Base-by-base conservation (phyloP, 2,329 filamentous ascomycete species). In the Arthrobotrys megalospora region DNA sequence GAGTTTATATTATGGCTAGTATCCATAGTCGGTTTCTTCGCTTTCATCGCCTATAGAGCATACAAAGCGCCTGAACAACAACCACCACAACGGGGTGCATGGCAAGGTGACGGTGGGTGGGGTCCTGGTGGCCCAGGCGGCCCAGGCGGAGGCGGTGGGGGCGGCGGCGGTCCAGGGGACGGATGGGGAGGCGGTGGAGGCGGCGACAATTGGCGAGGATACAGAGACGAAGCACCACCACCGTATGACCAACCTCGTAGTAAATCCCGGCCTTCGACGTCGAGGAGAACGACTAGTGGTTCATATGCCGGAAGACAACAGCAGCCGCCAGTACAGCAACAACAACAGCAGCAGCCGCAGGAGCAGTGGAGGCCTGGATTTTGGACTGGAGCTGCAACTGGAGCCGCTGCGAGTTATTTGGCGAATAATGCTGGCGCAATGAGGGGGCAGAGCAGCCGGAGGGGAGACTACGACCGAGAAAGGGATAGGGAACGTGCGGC, bases 321-420 rank as follows among this genome's bases (percentile, higher is more conserved):
- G 28, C 58, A 55, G 52, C 66, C 60, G 10, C 43, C 24, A 28
- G 24, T 28, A 19, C 45, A 50, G 10, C 16, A 21, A 21, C 48
- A 34, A 10, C 55, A 63, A 38, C 43, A 19, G 12, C 70, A 60
- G 45, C 67, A 58, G 14, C 34, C 21, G n/a, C 73, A 66, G 19
- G 76, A 72, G 32, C 62, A 69, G 12, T 79, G 68, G 68, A 62
- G 68, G 36, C 76, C 76, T 10, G 76, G 76, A n/a, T 79, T 79
- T 50, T 79, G 76, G 76, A 68, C 76, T 6, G 76, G 76, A 7
- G 76, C 76, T 0, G 76, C 76, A n/a, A 69, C 76, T 3, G 76
- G 76, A 6, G 76, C 76, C 0, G 68, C 76, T 32, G 68, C 64
- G 14, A 50, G 48, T 6, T 77, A 77, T 47, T 7, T 77, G 43